Evolutionary conservation across 345 rosid species (phyloP), one percentile per base, ranked within the genome.

Genomic region (Salix brachista): DNA sequence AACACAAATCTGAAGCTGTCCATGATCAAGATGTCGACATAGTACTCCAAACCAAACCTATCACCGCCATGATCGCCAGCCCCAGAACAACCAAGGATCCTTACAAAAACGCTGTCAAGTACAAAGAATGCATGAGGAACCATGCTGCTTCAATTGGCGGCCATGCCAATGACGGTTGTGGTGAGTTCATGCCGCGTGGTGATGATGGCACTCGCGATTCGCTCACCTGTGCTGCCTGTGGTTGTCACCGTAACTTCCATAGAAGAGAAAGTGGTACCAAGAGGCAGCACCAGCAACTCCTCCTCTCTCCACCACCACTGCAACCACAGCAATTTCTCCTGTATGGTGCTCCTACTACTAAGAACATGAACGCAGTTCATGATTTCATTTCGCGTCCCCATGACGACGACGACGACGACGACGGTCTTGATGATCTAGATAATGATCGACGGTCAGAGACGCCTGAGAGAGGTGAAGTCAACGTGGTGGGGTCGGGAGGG

Each of bases 211-310:
- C 79, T 23, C 50, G 64, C 6, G 67, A 39, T 48, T 72, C 80
- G n/a, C 82, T 88, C 67, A 82, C 58, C 3, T 88, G 91, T 34
- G 91, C 90, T 14, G 90, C 89, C 25, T 86, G 91, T 71, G 86
- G 87, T 26, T 88, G 91, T 71, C 91, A 88, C 81, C 84, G 89
- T 19, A 88, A 83, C 67, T 88, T 88, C 81, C 91, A 88, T 68
- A 74, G 91, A 8, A 54, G 80, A 19, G 87, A 86, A 46, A n/a
- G 79, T 3, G 11, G 70, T 64, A 18, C 23, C 65, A 48, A 26
- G 25, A 74, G 69, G 65, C 80, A 41, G 12, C 79, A 13, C 62
- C 75, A 26, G 19, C 69, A 50, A 28, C 78, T 30, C 77, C 72
- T 70, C 56, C 76, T 69, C 28, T 71, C 37, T 34, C 78, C 81